Percentiles rank a stretch among this genome's conserved stretches.
These are phyloP conservation scores for Allium sativum DNA, from an alignment of 106 monocot species.

Conservation along the genomic window DNA sequence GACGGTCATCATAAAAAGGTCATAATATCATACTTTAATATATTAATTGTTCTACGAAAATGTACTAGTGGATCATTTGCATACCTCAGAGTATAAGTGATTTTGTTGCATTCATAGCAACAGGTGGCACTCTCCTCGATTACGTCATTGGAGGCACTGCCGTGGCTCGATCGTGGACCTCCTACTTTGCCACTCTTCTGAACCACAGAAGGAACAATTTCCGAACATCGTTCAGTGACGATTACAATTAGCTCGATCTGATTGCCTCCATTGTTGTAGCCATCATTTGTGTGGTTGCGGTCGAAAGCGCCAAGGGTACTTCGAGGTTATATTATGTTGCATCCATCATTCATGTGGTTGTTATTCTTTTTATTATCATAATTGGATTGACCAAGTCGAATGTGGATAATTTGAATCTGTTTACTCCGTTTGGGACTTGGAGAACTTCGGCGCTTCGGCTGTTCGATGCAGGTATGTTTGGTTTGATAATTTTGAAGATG, in stretches of 20 bases:
- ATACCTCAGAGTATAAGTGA: constrained; percentile 80
- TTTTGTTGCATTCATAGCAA: constrained; percentile 83
- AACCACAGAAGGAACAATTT: constrained; percentile 78
- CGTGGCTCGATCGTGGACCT: constrained; percentile 83
- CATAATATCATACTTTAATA: no score
- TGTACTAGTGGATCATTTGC: constrained; percentile 87
- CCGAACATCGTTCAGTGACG: constrained; percentile 37
- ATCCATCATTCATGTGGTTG: constrained; percentile 61
- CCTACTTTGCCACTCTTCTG: constrained; percentile 79
- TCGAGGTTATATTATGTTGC: no score
- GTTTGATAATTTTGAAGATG: no score
- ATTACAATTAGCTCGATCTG: constrained; percentile 72
- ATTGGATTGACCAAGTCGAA: constrained; percentile 69
- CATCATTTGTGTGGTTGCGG: constrained; percentile 57
- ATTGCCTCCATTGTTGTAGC: constrained; percentile 62
- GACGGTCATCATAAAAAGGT: no score
- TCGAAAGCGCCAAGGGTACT: no score
- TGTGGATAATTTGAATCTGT: constrained; percentile 35
- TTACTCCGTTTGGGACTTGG: constrained; percentile 57
- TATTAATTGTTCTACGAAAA: no score
- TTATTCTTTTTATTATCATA: constrained; percentile 65
- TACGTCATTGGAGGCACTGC: constrained; percentile 85
- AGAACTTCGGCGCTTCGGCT: constrained; percentile 61
- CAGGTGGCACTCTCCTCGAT: constrained; percentile 85
- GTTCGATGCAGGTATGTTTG: constrained; percentile 37